These are phyloP conservation scores for Lotus japonicus DNA, from an alignment of 306 rosid genomes.

Conservation along the genomic window DNA sequence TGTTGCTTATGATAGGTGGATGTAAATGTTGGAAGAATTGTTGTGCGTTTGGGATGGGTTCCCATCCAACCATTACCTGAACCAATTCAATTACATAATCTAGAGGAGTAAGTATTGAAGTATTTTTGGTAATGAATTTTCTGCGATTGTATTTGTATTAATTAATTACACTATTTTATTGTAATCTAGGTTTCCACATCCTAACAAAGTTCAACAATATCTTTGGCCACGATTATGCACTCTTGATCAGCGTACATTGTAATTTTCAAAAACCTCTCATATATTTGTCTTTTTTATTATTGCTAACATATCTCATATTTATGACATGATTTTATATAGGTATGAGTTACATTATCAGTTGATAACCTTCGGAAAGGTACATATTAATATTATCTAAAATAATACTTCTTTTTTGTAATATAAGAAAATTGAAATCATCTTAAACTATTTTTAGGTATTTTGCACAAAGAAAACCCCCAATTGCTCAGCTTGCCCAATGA, in stretches of 20 bases:
- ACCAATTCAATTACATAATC: conserved; percentile 40
- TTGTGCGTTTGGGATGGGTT: conserved; percentile 81
- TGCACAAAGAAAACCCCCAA: conserved; percentile 61
- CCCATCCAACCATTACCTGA: conserved; percentile 70
- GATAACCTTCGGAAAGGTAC: conserved; percentile 89
- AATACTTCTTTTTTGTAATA: no score
- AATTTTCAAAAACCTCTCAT: conserved; percentile 2
- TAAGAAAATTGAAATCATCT: background rate
- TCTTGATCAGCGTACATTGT: conserved; percentile 42
- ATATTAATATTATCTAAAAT: background rate
- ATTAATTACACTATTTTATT: background rate
- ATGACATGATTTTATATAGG: conserved; percentile 19
- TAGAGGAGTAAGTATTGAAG: conserved; percentile 42
- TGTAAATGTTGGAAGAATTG: conserved; percentile 73
- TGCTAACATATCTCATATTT: background rate
- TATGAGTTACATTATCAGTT: conserved; percentile 72
- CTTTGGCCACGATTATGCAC: conserved; percentile 65
- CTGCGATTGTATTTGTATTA: background rate
- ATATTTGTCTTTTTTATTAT: background rate
- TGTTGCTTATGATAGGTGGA: conserved; percentile 42
- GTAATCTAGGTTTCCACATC: conserved; percentile 44
- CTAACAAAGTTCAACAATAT: conserved; percentile 51
- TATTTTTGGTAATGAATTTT: background rate
- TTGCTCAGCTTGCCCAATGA: conserved; percentile 74
- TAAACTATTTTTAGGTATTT: conserved; percentile 38